A percentile compares a stretch with the other conserved stretches of the same genome.
phyloP scores from a whole-genome alignment of 441 rosid genomes.

The Viola pubescens region DNA sequence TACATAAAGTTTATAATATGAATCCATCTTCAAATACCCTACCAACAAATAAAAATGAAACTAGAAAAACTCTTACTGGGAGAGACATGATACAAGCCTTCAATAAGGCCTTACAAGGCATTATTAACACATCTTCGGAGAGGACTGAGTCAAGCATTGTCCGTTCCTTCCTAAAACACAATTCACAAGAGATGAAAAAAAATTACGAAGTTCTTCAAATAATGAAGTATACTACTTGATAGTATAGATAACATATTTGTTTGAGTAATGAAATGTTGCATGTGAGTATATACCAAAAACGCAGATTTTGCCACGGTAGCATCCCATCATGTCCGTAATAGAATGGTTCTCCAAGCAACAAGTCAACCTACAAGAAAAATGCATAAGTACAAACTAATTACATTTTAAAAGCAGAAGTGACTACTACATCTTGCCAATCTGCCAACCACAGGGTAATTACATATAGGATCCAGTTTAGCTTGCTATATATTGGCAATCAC shows the following conservation, averaged over 20 bases:
- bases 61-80: slow-evolving; percentile 46
- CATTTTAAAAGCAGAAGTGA: neutral
- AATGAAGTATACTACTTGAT: too few species aligned
- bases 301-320: slow-evolving; percentile 94
- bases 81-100: slow-evolving; percentile 83
- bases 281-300: slow-evolving; percentile 65
- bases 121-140: slow-evolving; percentile 52
- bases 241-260: neutral
- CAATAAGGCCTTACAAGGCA: slow-evolving; percentile 80
- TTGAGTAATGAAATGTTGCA: neutral
- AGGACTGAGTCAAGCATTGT: slow-evolving; percentile 60
- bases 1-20: slow-evolving; percentile 3
- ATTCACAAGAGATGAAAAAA: neutral
- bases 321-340: slow-evolving; percentile 66
- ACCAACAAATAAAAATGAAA: neutral
- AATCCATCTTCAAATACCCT: slow-evolving; percentile 1
- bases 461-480: too few species aligned
- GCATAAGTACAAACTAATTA: slow-evolving; percentile 2
- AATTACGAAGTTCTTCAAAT: neutral
- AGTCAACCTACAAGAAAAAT: slow-evolving; percentile 57
- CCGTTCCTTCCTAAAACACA: slow-evolving; percentile 70
- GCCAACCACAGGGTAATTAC: too few species aligned
- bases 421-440: too few species aligned
- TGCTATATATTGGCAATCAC: too few species aligned
- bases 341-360: slow-evolving; percentile 82